phyloP scores from a whole-genome alignment of 106 monocot genomes.

The Xerophyta viscosa region DNA sequence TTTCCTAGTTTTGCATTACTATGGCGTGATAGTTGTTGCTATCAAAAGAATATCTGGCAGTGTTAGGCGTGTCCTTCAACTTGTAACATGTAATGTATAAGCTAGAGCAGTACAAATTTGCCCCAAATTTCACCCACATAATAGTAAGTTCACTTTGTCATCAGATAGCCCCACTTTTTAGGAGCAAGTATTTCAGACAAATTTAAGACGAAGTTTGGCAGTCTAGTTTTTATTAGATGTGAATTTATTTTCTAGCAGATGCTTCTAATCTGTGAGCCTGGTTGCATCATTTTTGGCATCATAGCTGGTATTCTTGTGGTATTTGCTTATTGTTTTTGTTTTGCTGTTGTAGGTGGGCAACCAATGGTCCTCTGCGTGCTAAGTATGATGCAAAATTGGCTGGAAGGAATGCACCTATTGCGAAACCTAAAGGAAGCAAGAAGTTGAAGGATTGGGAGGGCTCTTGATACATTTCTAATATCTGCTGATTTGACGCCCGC shows the following conservation, averaged over 20 bases:
- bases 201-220: neutral
- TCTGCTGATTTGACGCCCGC: no score
- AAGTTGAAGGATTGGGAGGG: constrained; percentile 68
- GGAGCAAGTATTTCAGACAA: no score
- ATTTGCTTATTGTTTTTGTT: neutral
- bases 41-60: no score
- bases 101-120: no score
- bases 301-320: neutral
- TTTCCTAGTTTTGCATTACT: no score
- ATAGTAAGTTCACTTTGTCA: no score
- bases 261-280: neutral
- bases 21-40: no score
- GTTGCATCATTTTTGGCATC: neutral
- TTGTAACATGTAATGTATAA: no score
- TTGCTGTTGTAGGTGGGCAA: constrained; percentile 59
- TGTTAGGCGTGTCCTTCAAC: no score
- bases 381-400: constrained; percentile 72
- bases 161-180: no score
- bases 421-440: constrained; percentile 75
- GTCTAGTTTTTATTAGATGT: constrained; percentile 4
- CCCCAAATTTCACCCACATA: no score
- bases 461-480: constrained; percentile 16
- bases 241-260: no score
- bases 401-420: constrained; percentile 57
- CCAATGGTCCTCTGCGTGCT: constrained; percentile 68